Base-by-base conservation (phyloP, 108 stramenopile species). In the Stephanodiscus triporus region DNA sequence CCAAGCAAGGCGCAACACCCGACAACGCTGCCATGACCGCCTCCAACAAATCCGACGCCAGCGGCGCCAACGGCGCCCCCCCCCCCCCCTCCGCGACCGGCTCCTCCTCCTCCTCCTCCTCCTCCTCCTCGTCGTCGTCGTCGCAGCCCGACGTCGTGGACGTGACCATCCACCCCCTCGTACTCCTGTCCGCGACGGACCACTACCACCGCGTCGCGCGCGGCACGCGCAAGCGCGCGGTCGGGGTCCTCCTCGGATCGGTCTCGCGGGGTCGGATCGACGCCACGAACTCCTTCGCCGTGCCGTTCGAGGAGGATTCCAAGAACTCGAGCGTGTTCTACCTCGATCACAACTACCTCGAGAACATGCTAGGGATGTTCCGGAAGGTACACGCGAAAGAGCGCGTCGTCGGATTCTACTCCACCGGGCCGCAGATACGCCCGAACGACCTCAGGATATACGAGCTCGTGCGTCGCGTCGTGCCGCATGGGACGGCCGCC, bases 221-320 rank as follows among this genome's bases (percentile, higher is more conserved):
- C 14, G 98, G 97, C 53, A 97, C 98, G 9, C 85, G 90, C 59
- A 98, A 98, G 78, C 90, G 99, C 17, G 98, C 97, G 19, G 98
- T 99, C 0, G 99, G 99, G 9, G 97, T 99, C 11, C 85, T 99
- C 60, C 86, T 99, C 70, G 99, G 99, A 9, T 75, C 83, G 9
- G 85, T 85, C 6, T 75, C 72, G 42, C 88, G 87, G 59, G 97
- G 96, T 27, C 56, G 60, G 16, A 88, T 97, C 34, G 96, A 97
- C 66, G 91, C 91, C 29, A 94, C 94, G 61, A 97, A 96, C 72
- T 91, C 90, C 72, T 97, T 97, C 79, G 96, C 98, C n/a, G 98
- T 99, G n/a, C 99, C 99, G 13, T 99, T 99, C 66, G 99, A 98
- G 75, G 99, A 99, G 87, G 98, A 99, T 73, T 80, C 86, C 40